A percentile compares a stretch with the other conserved stretches of the same genome.
These are phyloP conservation scores for Saccharomycopsis oosterbeekiorum DNA, from an alignment of 805 yeast genomes.

Conservation along the genomic window DNA sequence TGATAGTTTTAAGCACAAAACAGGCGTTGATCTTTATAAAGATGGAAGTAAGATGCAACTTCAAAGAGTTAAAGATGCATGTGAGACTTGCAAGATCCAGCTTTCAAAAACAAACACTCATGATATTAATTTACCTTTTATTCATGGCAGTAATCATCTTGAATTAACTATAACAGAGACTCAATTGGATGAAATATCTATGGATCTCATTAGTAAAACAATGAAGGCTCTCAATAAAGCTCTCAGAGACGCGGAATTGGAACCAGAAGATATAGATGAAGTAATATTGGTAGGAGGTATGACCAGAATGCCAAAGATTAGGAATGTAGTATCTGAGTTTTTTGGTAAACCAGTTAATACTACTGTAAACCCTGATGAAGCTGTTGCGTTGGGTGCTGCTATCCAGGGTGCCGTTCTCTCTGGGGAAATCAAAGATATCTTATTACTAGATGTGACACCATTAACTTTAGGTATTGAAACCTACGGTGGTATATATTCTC, in stretches of 20 bases:
- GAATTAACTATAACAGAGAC: constrained; percentile 50
- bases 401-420: constrained; percentile 81
- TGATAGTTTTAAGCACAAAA: constrained; percentile 43
- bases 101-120: constrained; percentile 55
- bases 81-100: constrained; percentile 70
- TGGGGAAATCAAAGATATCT: constrained; percentile 73
- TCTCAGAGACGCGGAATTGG: constrained; percentile 60
- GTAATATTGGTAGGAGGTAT: constrained; percentile 78
- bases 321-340: constrained; percentile 47
- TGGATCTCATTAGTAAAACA: constrained; percentile 57
- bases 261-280: constrained; percentile 59
- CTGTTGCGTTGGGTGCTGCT: constrained; percentile 88
- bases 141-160: constrained; percentile 52
- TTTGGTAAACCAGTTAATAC: constrained; percentile 61
- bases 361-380: constrained; percentile 81
- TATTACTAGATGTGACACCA: constrained; percentile 74
- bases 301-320: constrained; percentile 82
- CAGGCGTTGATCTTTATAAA: constrained; percentile 47
- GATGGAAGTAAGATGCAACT: constrained; percentile 38
- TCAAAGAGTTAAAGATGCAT: constrained; percentile 71
- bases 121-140: constrained; percentile 60
- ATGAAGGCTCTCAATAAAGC: constrained; percentile 68
- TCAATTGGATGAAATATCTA: constrained; percentile 57
- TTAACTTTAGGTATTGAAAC: constrained; percentile 77
- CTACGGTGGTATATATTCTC: constrained; percentile 75